phyloP scores from a whole-genome alignment of 1,284 basidiomycete species.

The Trametes polyzona region DNA sequence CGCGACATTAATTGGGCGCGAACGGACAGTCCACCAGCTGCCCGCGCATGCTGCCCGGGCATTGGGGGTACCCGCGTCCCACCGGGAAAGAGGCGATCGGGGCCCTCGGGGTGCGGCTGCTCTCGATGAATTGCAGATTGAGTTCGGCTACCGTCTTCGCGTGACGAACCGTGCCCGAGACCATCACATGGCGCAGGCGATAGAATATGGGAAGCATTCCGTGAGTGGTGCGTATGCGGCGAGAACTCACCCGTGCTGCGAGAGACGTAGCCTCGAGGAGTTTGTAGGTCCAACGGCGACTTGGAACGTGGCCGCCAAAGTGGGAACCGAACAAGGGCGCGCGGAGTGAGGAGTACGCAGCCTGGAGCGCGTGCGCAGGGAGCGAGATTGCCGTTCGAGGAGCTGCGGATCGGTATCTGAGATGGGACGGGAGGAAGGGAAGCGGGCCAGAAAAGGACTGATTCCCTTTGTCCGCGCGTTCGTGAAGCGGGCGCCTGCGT shows the following conservation, averaged over 20 bases:
- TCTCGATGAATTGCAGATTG: slow-evolving; percentile 2
- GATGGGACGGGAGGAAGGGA: slow-evolving; percentile 2
- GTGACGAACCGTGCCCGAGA: background rate
- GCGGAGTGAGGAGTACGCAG: background rate
- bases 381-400: slow-evolving; percentile 3
- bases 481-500: slow-evolving; percentile 5
- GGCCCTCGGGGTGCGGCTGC: background rate
- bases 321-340: background rate
- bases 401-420: slow-evolving; percentile 4
- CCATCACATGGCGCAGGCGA: slow-evolving; percentile 5
- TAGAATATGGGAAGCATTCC: background rate
- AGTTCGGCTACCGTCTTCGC: background rate
- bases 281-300: background rate
- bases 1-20: too few relatives aligned
- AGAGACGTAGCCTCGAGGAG: background rate
- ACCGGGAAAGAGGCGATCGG: background rate
- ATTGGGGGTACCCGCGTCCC: background rate
- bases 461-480: slow-evolving; percentile 8
- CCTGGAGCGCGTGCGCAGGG: background rate
- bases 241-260: background rate
- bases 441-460: slow-evolving; percentile 6
- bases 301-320: background rate
- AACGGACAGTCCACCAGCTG: too few relatives aligned
- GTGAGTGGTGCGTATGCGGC: background rate
- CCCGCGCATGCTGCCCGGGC: background rate